Base-by-base conservation (phyloP, 306 rosid species). In the Lathyrus aphaca region DNA sequence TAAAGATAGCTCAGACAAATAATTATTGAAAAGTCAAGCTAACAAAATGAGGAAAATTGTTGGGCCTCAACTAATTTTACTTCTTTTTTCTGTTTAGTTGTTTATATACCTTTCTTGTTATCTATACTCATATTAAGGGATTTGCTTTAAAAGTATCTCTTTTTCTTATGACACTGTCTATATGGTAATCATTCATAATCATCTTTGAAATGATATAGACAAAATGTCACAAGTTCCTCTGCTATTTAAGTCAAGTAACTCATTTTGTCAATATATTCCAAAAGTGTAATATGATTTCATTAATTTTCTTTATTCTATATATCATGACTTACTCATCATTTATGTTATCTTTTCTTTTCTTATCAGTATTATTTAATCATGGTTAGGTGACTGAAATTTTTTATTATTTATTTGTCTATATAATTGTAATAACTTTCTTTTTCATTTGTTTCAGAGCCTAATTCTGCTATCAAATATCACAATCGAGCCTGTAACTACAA, bases 61-160 rank as follows among this genome's bases (percentile, higher is more conserved):
- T 27, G 66, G 72, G 42, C 44, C 64, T 60, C 65, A 76, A 76
- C 69, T 7, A 11, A 76, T 63, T 40, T 69, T 50, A 48, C 43
- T 19, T 61, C 16, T 58, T 68, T 27, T 27, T 49, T 59, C 25
- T 42, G 48, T 46, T 64, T 56, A 37, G 16, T 77, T 69, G 32
- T 30, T 62, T 69, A 43, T 57, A 27, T 17, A 9, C 59, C 49
- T 67, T 55, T 69, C 35, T 37, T 62, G 11, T 69, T 70, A 43
- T 62, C 37, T 60, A 53, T 54, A 63, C 32, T 53, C 57, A 30
- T 30, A 69, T 48, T 38, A 32, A 51, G 70, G 54, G 39, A 48
- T 40, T 12, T 59, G 23, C 60, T 66, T 66, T 68, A 44, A 15
- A 69, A 68, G 63, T 12, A 27, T 69, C 42, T 51, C 43, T 23